Base-by-base conservation (phyloP, 805 yeast species). In the Candida sonorensis region DNA sequence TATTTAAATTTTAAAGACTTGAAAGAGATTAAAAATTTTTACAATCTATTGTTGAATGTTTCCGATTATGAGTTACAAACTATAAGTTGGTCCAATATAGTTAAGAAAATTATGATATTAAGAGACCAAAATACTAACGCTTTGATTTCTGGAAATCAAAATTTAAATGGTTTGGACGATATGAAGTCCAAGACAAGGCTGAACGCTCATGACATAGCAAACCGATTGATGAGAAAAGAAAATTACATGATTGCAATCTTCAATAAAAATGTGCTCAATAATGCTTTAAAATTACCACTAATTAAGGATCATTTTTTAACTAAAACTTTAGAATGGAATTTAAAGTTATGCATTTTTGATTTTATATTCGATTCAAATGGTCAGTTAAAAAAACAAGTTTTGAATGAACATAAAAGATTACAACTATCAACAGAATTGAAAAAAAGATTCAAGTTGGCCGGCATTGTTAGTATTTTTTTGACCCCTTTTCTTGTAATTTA, bases 191-290 rank as follows among this genome's bases (percentile, higher is more conserved):
- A 81, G 48, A 73, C 76, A 31, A 66, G 88, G 41, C 67, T 92
- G 33, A 90, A 84, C 49, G 95, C 97, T 4, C 96, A 88, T 55
- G 92, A 81, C 48, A 84, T 92, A 31, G 97, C 97, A 10, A 94
- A 92, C 52, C 66, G 98, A 37, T 82, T 92, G 35, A 88, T 92
- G 98, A 67, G 99, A 38, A 84, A 79, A 44, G 98, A 92, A 39
- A 92, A 92, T 52, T 92, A 88, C 55, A 69, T 87, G 67, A 86
- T 92, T 51, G 96, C 97, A 1, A 59, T 92, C 44, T 77, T 84
- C 48, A 88, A 86, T 57, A 83, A 78, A 44, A 75, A 82, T 37
- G 62, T 90, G 1, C 58, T 90, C 26, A 81, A 82, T 47, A 60
- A 84, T 16, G 67, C 81, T 0, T 52, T 86, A 12, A 75, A 79